phyloP scores from a whole-genome alignment of 2,329 filamentous ascomycete genomes.

The Colletotrichum viniferum region DNA sequence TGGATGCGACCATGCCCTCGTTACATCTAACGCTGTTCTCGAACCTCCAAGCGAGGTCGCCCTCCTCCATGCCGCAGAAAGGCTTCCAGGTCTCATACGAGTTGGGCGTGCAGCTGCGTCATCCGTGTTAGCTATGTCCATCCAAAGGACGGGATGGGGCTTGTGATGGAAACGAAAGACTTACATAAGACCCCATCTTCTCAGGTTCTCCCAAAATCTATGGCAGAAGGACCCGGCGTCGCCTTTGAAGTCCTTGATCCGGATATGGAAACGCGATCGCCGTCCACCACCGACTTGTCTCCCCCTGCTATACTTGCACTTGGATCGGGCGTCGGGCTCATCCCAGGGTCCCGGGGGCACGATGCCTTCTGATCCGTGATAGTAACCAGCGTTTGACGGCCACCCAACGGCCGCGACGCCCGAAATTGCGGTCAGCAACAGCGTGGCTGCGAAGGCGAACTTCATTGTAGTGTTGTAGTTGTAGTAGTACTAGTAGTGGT shows the following conservation, averaged over 20 bases:
- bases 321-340: neutral
- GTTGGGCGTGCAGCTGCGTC: neutral
- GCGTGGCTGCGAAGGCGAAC: neutral
- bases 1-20: neutral
- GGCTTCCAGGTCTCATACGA: neutral
- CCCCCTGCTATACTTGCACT: neutral
- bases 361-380: neutral
- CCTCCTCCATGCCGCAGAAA: neutral
- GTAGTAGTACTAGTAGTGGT: neutral
- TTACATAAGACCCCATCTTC: neutral
- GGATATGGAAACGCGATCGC: neutral
- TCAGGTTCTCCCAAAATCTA: neutral
- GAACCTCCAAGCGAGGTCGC: neutral
- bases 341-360: neutral
- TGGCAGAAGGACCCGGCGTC: neutral
- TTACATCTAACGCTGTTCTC: neutral
- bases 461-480: neutral
- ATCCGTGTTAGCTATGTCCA: neutral
- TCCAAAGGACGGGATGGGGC: neutral
- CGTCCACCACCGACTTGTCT: neutral
- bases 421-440: neutral
- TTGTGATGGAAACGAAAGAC: neutral
- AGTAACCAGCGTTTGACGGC: neutral
- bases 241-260: neutral
- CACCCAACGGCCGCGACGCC: neutral